These are phyloP conservation scores for Alternaria sp. DNA, from an alignment of 2,329 filamentous ascomycete genomes.

Conservation along the genomic window DNA sequence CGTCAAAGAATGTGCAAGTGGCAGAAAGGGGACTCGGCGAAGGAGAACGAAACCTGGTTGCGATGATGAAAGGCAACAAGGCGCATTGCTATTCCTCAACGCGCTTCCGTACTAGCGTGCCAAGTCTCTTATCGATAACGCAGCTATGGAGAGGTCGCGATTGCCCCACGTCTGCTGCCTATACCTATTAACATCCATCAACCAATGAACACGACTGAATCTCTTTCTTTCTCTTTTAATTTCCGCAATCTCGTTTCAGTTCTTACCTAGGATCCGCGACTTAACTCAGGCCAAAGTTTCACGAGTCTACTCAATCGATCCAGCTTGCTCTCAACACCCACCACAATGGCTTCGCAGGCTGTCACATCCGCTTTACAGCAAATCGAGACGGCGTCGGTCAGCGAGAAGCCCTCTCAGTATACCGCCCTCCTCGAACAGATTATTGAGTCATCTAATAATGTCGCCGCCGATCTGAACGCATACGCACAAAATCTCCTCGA, in stretches of 20 bases:
- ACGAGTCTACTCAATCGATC: neutral
- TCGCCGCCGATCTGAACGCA: slow-evolving; percentile 70
- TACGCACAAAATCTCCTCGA: slow-evolving; percentile 73
- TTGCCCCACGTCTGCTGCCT: slow-evolving; percentile 25
- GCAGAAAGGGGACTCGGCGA: slow-evolving; percentile 11
- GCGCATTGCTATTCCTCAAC: slow-evolving; percentile 19
- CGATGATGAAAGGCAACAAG: slow-evolving; percentile 22
- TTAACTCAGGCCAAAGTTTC: neutral
- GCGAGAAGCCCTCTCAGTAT: slow-evolving; percentile 65
- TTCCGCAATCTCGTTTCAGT: neutral
- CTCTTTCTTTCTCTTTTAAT: neutral
- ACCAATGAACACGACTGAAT: neutral
- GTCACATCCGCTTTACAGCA: slow-evolving; percentile 59
- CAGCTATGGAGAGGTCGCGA: slow-evolving; percentile 9
- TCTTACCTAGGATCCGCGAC: neutral
- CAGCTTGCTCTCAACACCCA: slow-evolving; percentile 10
- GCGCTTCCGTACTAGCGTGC: slow-evolving; percentile 30
- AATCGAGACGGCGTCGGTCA: slow-evolving; percentile 59
- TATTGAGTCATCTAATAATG: slow-evolving; percentile 57
- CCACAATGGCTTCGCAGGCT: slow-evolving; percentile 60
- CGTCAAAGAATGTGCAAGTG: slow-evolving; percentile 6
- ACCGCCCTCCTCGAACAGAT: slow-evolving; percentile 66
- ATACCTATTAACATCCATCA: slow-evolving; percentile 8
- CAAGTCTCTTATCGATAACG: slow-evolving; percentile 33
- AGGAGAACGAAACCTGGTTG: slow-evolving; percentile 2